Evolutionary conservation across 2,329 filamentous ascomycete genomes (phyloP).

Genomic region (Claviceps paspali): DNA sequence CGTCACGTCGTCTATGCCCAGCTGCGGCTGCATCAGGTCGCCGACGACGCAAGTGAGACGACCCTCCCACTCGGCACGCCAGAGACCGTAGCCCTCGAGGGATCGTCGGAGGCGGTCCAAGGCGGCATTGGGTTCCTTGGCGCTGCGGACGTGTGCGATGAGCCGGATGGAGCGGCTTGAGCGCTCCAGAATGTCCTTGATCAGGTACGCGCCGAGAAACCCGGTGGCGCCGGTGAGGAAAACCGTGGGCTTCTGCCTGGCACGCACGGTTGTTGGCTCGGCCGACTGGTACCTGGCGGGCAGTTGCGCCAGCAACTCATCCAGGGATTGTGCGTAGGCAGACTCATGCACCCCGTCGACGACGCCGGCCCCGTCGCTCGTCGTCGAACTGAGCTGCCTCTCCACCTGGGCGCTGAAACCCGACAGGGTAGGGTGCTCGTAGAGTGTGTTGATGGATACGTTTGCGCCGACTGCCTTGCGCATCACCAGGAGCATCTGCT

Average conservation of each 20-base stretch:
- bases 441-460: slow-evolving; percentile 18
- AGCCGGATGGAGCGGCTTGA: slow-evolving; percentile 21
- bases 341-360: slow-evolving; percentile 28
- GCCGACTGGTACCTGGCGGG: slow-evolving; percentile 22
- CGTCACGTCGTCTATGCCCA: slow-evolving; percentile 51
- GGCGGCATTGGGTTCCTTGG: slow-evolving; percentile 43
- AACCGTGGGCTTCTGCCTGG: slow-evolving; percentile 32
- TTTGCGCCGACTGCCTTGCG: slow-evolving; percentile 16
- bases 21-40: slow-evolving; percentile 54
- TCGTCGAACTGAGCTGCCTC: slow-evolving; percentile 9
- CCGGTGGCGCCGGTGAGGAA: slow-evolving; percentile 69
- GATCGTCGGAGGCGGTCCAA: slow-evolving; percentile 51
- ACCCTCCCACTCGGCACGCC: slow-evolving; percentile 51
- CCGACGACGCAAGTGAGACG: slow-evolving; percentile 56
- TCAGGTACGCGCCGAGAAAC: slow-evolving; percentile 70
- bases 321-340: slow-evolving; percentile 37
- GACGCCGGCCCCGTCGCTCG: slow-evolving; percentile 9
- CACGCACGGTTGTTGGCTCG: slow-evolving; percentile 20
- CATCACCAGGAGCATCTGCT: slow-evolving; percentile 54
- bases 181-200: slow-evolving; percentile 53
- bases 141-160: slow-evolving; percentile 57
- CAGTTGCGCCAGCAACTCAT: slow-evolving; percentile 33
- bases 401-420: slow-evolving; percentile 17
- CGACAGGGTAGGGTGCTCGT: slow-evolving; percentile 14
- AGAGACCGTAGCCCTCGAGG: slow-evolving; percentile 64